Conservation (phyloP, 495 filamentous ascomycete genomes). For the Parathielavia appendiculata region DNA sequence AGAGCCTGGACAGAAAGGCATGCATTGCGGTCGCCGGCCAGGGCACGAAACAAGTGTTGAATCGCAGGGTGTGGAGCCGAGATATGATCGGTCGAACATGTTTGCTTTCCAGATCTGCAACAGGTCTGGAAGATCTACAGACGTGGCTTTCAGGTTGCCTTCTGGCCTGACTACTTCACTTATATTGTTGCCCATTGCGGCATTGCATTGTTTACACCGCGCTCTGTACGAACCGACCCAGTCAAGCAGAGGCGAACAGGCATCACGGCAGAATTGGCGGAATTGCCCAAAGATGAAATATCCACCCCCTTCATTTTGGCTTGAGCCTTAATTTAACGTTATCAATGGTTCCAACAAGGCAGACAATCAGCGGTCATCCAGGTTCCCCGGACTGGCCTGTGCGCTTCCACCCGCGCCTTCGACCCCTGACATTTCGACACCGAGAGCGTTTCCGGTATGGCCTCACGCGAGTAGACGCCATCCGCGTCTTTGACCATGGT, state of each 20-base stretch:
- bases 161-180: too few relatives aligned
- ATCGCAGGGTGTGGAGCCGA: neutral
- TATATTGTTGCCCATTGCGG: too few relatives aligned
- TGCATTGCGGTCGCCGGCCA: neutral
- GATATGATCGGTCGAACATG: neutral
- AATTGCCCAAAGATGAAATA: too few relatives aligned
- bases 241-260: too few relatives aligned
- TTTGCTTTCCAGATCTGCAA: too few relatives aligned
- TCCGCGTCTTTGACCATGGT: neutral
- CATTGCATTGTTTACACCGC: too few relatives aligned
- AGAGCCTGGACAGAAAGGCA: neutral
- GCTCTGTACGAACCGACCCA: too few relatives aligned
- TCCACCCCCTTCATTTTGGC: neutral
- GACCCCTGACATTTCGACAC: slow-evolving; percentile 1
- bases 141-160: too few relatives aligned
- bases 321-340: neutral
- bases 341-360: neutral
- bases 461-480: neutral
- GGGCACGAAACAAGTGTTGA: neutral
- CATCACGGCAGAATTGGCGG: too few relatives aligned
- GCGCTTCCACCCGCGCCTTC: neutral
- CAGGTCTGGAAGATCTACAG: too few relatives aligned
- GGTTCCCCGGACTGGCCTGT: slow-evolving; percentile 6
- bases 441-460: neutral
- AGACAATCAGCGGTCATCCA: neutral